These are phyloP conservation scores for Ophiocordyceps camponoti-saundersi DNA, from an alignment of 2,329 filamentous ascomycete genomes.

Conservation along the genomic window DNA sequence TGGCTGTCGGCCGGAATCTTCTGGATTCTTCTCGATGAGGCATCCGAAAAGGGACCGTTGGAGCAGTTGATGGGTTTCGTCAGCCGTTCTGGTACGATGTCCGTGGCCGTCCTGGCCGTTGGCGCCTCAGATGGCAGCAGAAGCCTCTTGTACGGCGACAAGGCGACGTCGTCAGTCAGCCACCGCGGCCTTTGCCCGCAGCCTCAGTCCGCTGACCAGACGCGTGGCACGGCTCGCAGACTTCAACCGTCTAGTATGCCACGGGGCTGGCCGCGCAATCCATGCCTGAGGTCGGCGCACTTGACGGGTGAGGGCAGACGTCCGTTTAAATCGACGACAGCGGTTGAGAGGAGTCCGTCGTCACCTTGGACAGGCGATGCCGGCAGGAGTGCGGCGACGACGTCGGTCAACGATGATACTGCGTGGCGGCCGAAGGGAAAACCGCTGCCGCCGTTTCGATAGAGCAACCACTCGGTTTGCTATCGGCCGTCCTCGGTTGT, in stretches of 20 bases:
- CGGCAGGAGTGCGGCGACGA: not conserved
- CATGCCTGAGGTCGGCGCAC: slow-evolving; percentile 7
- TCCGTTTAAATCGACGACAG: not conserved
- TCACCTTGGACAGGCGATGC: not conserved
- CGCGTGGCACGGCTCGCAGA: slow-evolving; percentile 5
- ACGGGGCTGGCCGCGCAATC: slow-evolving; percentile 18
- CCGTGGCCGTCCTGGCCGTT: slow-evolving; percentile 7
- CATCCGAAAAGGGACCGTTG: slow-evolving; percentile 13
- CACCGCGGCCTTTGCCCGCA: slow-evolving; percentile 6
- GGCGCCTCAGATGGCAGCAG: slow-evolving; percentile 6
- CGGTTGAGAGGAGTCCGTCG: not conserved
- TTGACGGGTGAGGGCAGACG: not conserved
- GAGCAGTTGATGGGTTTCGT: slow-evolving; percentile 15
- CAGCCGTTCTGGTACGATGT: slow-evolving; percentile 4
- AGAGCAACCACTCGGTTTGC: too few species aligned
- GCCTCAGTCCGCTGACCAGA: slow-evolving; percentile 7
- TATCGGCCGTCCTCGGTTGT: too few species aligned
- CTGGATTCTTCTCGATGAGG: slow-evolving; percentile 33
- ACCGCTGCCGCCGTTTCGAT: not conserved
- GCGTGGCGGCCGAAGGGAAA: not conserved
- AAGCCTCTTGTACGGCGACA: slow-evolving; percentile 5
- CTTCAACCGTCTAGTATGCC: slow-evolving; percentile 17
- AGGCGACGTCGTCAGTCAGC: slow-evolving; percentile 7
- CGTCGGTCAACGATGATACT: not conserved
- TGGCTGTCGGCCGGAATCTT: slow-evolving; percentile 33